Evolutionary conservation across 208 protist genomes (phyloP).

Genomic region (Trypanosoma cruzi): DNA sequence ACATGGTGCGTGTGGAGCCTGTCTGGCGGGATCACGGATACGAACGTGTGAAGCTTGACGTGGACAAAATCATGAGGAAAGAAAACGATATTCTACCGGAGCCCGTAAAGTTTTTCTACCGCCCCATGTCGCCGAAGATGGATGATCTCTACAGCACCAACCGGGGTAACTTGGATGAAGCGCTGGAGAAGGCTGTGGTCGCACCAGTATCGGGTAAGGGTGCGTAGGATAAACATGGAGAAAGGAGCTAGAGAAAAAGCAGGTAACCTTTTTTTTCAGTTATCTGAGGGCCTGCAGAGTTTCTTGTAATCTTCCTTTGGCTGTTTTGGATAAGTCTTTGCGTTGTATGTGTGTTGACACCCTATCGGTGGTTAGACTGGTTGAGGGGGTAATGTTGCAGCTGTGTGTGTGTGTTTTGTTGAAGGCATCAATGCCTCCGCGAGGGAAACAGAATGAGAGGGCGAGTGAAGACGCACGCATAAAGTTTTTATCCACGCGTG

Average conservation of each 20-base stretch:
- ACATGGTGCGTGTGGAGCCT: slow-evolving; percentile 90
- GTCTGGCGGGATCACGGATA: slow-evolving; percentile 83
- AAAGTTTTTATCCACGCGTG: too few relatives aligned
- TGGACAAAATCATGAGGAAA: slow-evolving; percentile 34
- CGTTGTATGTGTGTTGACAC: not conserved
- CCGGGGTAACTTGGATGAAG: slow-evolving; percentile 24
- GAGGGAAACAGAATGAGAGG: not conserved
- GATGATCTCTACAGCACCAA: slow-evolving; percentile 65
- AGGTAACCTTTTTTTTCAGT: not conserved
- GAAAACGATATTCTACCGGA: slow-evolving; percentile 59
- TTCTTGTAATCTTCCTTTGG: too few relatives aligned
- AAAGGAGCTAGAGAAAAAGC: not conserved
- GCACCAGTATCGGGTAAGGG: not conserved
- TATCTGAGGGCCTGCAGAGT: too few relatives aligned
- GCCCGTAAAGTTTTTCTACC: slow-evolving; percentile 64
- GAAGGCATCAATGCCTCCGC: not conserved
- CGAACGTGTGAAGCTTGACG: slow-evolving; percentile 67
- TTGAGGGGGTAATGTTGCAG: not conserved
- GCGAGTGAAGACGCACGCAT: not conserved
- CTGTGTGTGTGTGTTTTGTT: not conserved
- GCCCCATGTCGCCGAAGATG: slow-evolving; percentile 54
- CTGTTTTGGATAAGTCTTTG: too few relatives aligned
- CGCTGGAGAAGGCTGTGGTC: slow-evolving; percentile 29
- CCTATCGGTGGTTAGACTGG: not conserved
- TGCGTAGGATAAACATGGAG: not conserved